Conservation (phyloP, 1,139 yeast species). For the Yamadazyma oceani region DNA sequence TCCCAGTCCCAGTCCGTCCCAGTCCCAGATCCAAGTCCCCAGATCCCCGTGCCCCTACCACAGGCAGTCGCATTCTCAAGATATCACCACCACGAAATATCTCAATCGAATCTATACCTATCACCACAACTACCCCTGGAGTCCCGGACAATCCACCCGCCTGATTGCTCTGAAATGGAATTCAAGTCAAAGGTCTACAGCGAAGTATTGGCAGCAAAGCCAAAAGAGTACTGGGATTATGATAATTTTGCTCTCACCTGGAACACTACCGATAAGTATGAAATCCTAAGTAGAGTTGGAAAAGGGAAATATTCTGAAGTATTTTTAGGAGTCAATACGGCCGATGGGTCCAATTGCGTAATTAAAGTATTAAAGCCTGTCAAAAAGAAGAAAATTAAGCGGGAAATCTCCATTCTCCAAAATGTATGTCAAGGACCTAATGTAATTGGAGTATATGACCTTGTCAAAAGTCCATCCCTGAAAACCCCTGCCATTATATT, state of each 20-base stretch:
- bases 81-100: too few species aligned
- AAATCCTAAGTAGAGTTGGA: slow-evolving; percentile 43
- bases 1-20: too few species aligned
- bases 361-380: slow-evolving; percentile 96
- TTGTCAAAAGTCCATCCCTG: slow-evolving; percentile 86
- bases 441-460: slow-evolving; percentile 74
- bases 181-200: slow-evolving; percentile 24
- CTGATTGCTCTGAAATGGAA: too few species aligned
- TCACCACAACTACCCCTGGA: too few species aligned
- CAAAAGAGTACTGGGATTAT: slow-evolving; percentile 47
- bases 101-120: too few species aligned
- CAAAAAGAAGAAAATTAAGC: slow-evolving; percentile 88
- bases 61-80: too few species aligned
- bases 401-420: slow-evolving; percentile 89
- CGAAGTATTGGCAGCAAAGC: slow-evolving; percentile 41
- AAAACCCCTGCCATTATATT: slow-evolving; percentile 91
- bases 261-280: slow-evolving; percentile 47
- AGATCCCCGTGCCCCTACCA: too few species aligned
- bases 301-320: slow-evolving; percentile 50
- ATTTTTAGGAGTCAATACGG: slow-evolving; percentile 37
- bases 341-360: slow-evolving; percentile 51
- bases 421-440: slow-evolving; percentile 86
- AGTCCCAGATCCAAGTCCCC: too few species aligned
- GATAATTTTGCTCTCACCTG: slow-evolving; percentile 44
- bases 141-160: too few species aligned